Conservation (phyloP, 1,284 basidiomycete species). For the Malassezia psittaci region DNA sequence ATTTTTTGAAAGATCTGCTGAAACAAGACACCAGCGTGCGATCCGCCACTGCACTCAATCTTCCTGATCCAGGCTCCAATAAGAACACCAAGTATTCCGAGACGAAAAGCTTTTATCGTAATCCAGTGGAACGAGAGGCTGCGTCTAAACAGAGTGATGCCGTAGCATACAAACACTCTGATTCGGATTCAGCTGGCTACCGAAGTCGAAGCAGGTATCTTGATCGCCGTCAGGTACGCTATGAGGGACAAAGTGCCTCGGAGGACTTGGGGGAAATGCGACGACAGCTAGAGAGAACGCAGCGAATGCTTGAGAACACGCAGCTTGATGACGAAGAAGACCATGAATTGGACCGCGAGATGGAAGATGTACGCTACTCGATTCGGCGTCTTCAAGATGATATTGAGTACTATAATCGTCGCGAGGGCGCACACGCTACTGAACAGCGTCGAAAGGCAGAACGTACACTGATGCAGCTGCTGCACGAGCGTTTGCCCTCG, state of each 20-base stretch:
- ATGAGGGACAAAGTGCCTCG: conserved; percentile 58
- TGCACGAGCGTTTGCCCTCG: conserved; percentile 84
- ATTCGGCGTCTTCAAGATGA: conserved; percentile 85
- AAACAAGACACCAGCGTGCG: conserved; percentile 60
- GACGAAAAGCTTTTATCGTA: conserved; percentile 59
- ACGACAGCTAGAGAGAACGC: conserved; percentile 69
- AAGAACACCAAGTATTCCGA: conserved; percentile 52
- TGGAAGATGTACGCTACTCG: conserved; percentile 74
- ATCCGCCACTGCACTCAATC: conserved; percentile 49
- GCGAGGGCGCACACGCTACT: conserved; percentile 62
- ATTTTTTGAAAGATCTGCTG: conserved; percentile 79
- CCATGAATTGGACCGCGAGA: conserved; percentile 64
- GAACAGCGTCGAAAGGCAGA: conserved; percentile 79
- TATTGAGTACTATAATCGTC: conserved; percentile 71
- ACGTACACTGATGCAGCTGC: conserved; percentile 71
- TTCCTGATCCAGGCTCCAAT: conserved; percentile 45
- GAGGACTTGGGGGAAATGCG: conserved; percentile 75
- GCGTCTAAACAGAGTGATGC: conserved; percentile 65
- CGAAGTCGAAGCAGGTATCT: conserved; percentile 77
- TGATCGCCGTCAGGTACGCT: conserved; percentile 72
- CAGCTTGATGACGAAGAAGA: conserved; percentile 69
- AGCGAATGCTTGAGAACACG: conserved; percentile 67
- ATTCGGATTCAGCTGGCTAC: conserved; percentile 57
- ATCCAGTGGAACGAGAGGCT: conserved; percentile 50
- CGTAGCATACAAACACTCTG: conserved; percentile 81